Conservation (phyloP, 169 alveolate genomes). For the Perkinsus chesapeaki region DNA sequence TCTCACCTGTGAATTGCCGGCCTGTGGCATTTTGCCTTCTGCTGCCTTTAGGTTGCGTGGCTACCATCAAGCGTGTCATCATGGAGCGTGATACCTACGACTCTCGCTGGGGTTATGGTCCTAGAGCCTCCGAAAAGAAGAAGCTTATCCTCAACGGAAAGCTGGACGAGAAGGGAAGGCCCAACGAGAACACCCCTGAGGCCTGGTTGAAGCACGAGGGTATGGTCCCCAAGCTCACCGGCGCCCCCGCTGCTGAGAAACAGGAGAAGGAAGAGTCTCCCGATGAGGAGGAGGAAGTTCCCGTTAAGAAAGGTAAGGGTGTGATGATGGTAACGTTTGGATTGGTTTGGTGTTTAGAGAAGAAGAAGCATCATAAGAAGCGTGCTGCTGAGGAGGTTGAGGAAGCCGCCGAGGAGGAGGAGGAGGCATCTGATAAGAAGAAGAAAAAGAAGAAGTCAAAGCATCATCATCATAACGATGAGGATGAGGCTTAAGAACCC, state of each 20-base stretch:
- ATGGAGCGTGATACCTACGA: conserved; percentile 99
- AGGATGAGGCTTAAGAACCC: conserved; percentile 1
- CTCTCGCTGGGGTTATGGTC: conserved; percentile 99
- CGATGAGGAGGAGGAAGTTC: background rate
- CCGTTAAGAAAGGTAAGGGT: background rate
- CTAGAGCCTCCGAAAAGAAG: conserved; percentile 95
- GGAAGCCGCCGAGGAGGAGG: background rate
- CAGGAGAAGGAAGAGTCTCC: conserved; percentile 27
- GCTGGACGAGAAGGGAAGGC: conserved; percentile 88
- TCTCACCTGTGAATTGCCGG: background rate
- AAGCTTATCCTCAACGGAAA: conserved; percentile 89
- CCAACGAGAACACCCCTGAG: conserved; percentile 86
- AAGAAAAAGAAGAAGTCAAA: background rate
- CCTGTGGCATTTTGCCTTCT: background rate
- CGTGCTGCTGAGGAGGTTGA: background rate
- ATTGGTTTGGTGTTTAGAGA: background rate
- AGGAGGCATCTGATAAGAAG: background rate
- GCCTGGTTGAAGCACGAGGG: conserved; percentile 83
- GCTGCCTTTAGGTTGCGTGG: conserved; percentile 60
- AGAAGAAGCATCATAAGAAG: background rate
- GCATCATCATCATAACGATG: background rate
- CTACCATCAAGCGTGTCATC: conserved; percentile 96
- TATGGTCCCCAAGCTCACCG: conserved; percentile 59
- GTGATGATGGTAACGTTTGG: background rate
- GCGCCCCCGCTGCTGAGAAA: conserved; percentile 46